These are phyloP conservation scores for Metroxylon sagu DNA, from an alignment of 176 grass and related monocot genomes.

Conservation along the genomic window DNA sequence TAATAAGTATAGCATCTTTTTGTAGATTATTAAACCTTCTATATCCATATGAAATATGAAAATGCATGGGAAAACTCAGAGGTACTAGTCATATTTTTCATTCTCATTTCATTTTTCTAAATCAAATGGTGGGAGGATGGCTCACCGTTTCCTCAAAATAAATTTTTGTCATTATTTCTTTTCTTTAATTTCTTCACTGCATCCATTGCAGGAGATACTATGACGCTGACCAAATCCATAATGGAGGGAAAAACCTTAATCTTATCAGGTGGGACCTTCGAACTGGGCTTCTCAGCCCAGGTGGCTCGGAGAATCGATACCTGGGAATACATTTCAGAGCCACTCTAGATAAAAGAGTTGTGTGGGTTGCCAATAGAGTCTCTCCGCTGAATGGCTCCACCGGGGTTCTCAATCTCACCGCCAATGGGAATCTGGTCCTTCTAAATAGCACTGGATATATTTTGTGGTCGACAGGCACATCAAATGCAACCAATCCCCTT, in stretches of 20 bases:
- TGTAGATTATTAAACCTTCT: no score
- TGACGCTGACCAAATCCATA: constrained; percentile 6
- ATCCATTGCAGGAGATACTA: constrained; percentile 20
- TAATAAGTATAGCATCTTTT: no score
- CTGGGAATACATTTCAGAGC: background rate
- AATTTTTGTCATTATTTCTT: no score
- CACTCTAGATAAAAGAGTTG: background rate
- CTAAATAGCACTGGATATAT: background rate
- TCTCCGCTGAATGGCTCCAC: constrained; percentile 6
- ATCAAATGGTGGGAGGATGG: no score
- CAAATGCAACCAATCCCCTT: background rate
- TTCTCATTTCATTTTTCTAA: no score
- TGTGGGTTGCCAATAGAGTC: constrained; percentile 33
- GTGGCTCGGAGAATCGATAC: background rate
- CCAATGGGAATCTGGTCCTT: background rate
- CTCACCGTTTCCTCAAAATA: no score
- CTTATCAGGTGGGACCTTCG: constrained; percentile 31
- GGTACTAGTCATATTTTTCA: no score
- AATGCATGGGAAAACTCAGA: no score
- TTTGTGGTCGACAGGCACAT: background rate
- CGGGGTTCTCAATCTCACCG: constrained; percentile 2
- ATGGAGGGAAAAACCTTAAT: constrained; percentile 38
- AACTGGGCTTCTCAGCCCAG: constrained; percentile 51
- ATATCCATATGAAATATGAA: no score
- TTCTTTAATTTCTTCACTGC: no score